Base-by-base conservation (phyloP, 1,284 basidiomycete genomes). In the Lentinus polychrous region DNA sequence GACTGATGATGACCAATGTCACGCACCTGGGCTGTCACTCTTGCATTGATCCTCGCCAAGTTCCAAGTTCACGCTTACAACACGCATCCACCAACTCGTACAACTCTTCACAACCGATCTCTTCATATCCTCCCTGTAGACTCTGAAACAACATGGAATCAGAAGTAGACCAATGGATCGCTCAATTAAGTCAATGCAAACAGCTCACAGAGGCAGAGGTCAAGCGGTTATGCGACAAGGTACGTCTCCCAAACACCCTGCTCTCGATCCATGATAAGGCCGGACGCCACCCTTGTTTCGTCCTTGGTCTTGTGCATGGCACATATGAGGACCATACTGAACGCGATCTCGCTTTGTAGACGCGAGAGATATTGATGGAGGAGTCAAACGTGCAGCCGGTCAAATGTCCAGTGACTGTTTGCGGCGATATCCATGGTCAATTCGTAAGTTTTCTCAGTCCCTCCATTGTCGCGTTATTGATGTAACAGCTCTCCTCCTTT, bases 151-250 rank as follows among this genome's bases (percentile, higher is more conserved):
- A 45, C 64, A 86, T 86, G 83, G 85, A 88, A 73, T 75, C 76
- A 68, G 87, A 91, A 80, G 79, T 91, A 68, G 92, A 95, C 72
- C 79, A 75, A 54, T 97, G 96, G 96, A 95, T 99, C 67, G 83
- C 92, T 56, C 94, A 98, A 69, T 83, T 99, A 57, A 88, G 88
- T 71, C 90, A 96, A 65, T 99, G 96, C 79, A 98, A 99, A 70
- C 96, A 97, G 61, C 83, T 99, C 55, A 79, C 90, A 52, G 96
- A 99, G 72, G 78, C 81, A 23, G 95, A 99, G 70, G 93, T 99
- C 54, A 98, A 98, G 80, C 86, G 86, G 67, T 79, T 99, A 57
- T 99, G 96, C 75, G 95, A 99, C 78, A 99, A 97, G 88, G 94
- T 94, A 62, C 56, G 83, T 72, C 49, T 53, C 49, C 46, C 27